Evolutionary conservation across 257 asterid genomes (phyloP).

Genomic region (Cynanchum wilfordii): DNA sequence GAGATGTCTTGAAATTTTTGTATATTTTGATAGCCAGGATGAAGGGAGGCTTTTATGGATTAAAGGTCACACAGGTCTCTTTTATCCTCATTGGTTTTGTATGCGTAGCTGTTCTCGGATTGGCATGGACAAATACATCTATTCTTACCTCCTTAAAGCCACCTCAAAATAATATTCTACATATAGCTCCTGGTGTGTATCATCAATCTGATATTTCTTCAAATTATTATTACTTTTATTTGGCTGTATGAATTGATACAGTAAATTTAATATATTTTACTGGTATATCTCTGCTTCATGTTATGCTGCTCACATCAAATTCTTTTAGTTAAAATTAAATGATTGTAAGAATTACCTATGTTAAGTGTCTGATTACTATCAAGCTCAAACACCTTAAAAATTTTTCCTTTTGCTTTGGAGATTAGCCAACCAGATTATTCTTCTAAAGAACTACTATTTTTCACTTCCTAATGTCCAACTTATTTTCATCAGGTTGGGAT

Average conservation of each 20-base stretch:
- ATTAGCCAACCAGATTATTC: not conserved
- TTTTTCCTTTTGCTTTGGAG: not conserved
- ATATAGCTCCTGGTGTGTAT: slow-evolving; percentile 56
- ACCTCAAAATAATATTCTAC: slow-evolving; percentile 37
- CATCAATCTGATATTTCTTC: slow-evolving; percentile 1
- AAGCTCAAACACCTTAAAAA: not conserved
- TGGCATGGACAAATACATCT: slow-evolving; percentile 67
- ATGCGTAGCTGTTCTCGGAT: slow-evolving; percentile 56
- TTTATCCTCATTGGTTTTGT: slow-evolving; percentile 70
- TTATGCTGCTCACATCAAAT: not conserved
- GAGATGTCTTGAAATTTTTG: slow-evolving; percentile 32
- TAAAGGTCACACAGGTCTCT: slow-evolving; percentile 72
- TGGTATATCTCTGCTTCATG: not conserved
- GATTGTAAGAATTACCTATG: not conserved
- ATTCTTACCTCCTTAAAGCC: slow-evolving; percentile 56
- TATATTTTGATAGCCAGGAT: slow-evolving; percentile 44
- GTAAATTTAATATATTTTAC: not conserved
- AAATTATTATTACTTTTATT: not conserved
- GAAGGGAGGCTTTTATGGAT: slow-evolving; percentile 78
- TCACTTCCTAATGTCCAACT: not conserved
- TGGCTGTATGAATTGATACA: not conserved
- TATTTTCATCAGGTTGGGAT: not conserved
- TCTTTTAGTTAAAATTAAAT: not conserved
- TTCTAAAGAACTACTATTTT: not conserved
- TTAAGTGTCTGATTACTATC: not conserved